These are phyloP conservation scores for Eragrostis nindensis DNA, from an alignment of 176 grass and related monocot genomes.

Conservation along the genomic window DNA sequence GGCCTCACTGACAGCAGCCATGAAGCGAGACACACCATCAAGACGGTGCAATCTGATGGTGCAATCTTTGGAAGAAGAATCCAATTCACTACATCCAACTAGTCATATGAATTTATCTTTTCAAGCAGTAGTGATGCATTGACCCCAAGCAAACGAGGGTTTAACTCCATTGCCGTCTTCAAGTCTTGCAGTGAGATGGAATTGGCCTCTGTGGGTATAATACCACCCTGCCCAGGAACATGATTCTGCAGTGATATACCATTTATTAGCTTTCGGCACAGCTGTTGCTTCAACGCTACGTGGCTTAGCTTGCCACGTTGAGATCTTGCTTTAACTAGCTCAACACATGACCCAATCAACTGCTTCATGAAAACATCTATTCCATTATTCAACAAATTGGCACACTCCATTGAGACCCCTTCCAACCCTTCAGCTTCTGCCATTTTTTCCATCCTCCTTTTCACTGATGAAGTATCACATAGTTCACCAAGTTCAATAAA, in stretches of 20 bases:
- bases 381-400: constrained; percentile 80
- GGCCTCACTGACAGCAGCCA: constrained; percentile 36
- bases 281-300: constrained; percentile 49
- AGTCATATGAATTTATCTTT: constrained; percentile 61
- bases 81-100: constrained; percentile 33
- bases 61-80: constrained; percentile 38
- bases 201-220: constrained; percentile 39
- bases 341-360: constrained; percentile 70
- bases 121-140: constrained; percentile 52
- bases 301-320: constrained; percentile 42
- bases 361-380: constrained; percentile 74
- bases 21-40: constrained; percentile 29
- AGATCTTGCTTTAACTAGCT: constrained; percentile 61
- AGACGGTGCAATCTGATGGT: too few relatives aligned
- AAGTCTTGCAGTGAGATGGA: constrained; percentile 53
- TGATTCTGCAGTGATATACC: constrained; percentile 46
- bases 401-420: constrained; percentile 71
- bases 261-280: constrained; percentile 52
- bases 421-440: constrained; percentile 72
- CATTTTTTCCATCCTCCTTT: constrained; percentile 71
- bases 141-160: constrained; percentile 45
- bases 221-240: constrained; percentile 38
- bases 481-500: constrained; percentile 65
- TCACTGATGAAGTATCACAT: constrained; percentile 58
- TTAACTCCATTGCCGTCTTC: constrained; percentile 45